These are phyloP conservation scores for Phytophthora cactorum DNA, from an alignment of 352 stramenopile genomes.

Conservation along the genomic window DNA sequence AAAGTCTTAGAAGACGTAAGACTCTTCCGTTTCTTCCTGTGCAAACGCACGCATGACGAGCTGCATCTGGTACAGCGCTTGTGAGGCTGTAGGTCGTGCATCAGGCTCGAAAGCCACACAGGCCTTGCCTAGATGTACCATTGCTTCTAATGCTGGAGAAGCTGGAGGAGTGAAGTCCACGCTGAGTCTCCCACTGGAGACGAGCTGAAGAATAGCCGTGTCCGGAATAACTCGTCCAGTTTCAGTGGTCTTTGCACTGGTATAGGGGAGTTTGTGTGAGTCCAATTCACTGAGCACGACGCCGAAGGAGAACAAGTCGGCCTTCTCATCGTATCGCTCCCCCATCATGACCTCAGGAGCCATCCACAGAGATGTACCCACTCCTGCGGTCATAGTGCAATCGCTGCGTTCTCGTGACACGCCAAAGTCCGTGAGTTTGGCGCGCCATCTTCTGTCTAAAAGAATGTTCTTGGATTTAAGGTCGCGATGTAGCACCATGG, in stretches of 20 bases:
- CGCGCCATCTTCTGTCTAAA: slow-evolving; percentile 43
- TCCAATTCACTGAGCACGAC: slow-evolving; percentile 41
- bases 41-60: slow-evolving; percentile 41
- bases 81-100: slow-evolving; percentile 54
- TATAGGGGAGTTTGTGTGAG: slow-evolving; percentile 40
- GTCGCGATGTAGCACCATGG: slow-evolving; percentile 52
- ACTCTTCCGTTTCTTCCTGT: slow-evolving; percentile 41
- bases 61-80: slow-evolving; percentile 66
- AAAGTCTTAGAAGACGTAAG: slow-evolving; percentile 30
- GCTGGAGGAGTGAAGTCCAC: slow-evolving; percentile 37
- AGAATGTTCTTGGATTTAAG: slow-evolving; percentile 62
- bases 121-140: slow-evolving; percentile 40
- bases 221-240: slow-evolving; percentile 36
- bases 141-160: slow-evolving; percentile 32
- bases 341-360: slow-evolving; percentile 51
- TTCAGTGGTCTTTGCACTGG: slow-evolving; percentile 38
- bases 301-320: slow-evolving; percentile 43
- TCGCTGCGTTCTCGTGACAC: slow-evolving; percentile 49
- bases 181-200: slow-evolving; percentile 33
- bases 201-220: slow-evolving; percentile 41
- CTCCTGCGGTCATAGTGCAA: slow-evolving; percentile 51
- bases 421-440: slow-evolving; percentile 70
- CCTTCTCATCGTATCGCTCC: slow-evolving; percentile 42
- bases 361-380: slow-evolving; percentile 62
- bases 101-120: slow-evolving; percentile 63